Evolutionary conservation across 2,329 filamentous ascomycete genomes (phyloP).

Genomic region (Nemania sp.): DNA sequence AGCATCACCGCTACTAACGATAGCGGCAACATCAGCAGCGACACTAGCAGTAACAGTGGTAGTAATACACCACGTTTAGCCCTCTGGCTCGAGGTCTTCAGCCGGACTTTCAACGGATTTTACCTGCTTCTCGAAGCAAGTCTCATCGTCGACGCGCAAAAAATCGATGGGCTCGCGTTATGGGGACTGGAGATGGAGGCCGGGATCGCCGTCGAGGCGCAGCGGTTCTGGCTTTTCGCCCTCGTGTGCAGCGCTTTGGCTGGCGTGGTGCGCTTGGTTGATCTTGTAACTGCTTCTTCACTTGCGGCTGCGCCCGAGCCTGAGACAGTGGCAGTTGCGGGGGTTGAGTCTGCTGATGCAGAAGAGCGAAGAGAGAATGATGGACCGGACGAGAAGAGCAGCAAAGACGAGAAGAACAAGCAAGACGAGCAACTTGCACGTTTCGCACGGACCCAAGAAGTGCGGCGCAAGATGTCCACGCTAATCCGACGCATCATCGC

Average conservation of each 20-base stretch:
- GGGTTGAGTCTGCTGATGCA: neutral
- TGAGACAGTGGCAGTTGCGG: neutral
- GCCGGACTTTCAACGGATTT: conserved; percentile 63
- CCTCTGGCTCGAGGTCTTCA: conserved; percentile 56
- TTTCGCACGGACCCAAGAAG: conserved; percentile 37
- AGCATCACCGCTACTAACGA: neutral
- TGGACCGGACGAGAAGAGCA: conserved; percentile 36
- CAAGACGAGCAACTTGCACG: conserved; percentile 41
- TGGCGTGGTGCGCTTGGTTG: conserved; percentile 47
- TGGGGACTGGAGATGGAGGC: conserved; percentile 55
- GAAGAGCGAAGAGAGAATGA: neutral
- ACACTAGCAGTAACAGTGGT: neutral
- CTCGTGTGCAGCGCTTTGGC: conserved; percentile 55
- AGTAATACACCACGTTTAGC: neutral
- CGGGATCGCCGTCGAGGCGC: conserved; percentile 60
- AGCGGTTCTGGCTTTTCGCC: conserved; percentile 71
- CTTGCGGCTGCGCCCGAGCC: conserved; percentile 35
- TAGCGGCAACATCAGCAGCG: neutral
- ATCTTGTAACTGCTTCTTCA: conserved; percentile 42
- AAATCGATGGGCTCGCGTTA: conserved; percentile 49
- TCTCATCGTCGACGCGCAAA: conserved; percentile 60
- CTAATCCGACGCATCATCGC: conserved; percentile 55
- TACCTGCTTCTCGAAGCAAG: conserved; percentile 67
- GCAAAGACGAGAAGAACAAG: too few species aligned
- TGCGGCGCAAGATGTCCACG: conserved; percentile 36